A percentile compares a stretch with the other conserved stretches of the same genome.
Conservation (phyloP, 805 yeast genomes). For the Maudiozyma pseudohumilis region DNA sequence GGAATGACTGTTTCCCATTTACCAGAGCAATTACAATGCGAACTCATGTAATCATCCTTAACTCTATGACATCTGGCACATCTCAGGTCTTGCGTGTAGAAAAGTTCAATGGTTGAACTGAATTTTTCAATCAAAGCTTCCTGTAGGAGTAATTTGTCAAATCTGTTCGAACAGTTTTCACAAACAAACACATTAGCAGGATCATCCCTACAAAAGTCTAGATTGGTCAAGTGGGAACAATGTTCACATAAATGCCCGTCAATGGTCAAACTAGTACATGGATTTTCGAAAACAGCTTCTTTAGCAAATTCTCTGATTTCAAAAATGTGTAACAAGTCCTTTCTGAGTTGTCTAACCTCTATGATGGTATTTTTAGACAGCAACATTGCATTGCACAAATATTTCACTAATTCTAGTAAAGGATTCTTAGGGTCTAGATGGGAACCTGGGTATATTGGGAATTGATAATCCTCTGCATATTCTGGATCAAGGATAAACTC, state of each 20-base stretch:
- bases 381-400: slow-evolving; percentile 58
- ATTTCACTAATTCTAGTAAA: slow-evolving; percentile 68
- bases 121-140: slow-evolving; percentile 66
- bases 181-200: slow-evolving; percentile 46
- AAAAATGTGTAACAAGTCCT: slow-evolving; percentile 60
- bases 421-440: slow-evolving; percentile 54
- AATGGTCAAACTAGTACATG: slow-evolving; percentile 58
- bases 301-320: slow-evolving; percentile 79
- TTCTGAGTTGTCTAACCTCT: slow-evolving; percentile 67
- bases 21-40: slow-evolving; percentile 84
- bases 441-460: slow-evolving; percentile 73
- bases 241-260: slow-evolving; percentile 67
- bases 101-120: slow-evolving; percentile 44
- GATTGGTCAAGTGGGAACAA: slow-evolving; percentile 64
- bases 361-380: slow-evolving; percentile 54
- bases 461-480: slow-evolving; percentile 52
- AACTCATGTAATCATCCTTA: slow-evolving; percentile 57
- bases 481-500: slow-evolving; percentile 63
- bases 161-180: slow-evolving; percentile 51
- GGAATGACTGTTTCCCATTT: slow-evolving; percentile 55
- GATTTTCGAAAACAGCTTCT: slow-evolving; percentile 63
- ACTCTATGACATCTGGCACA: slow-evolving; percentile 70
- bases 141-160: slow-evolving; percentile 63
- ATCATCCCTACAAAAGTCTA: slow-evolving; percentile 73
- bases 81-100: slow-evolving; percentile 67